phyloP scores from a whole-genome alignment of 352 stramenopile species.

The Pythium insidiosum region DNA sequence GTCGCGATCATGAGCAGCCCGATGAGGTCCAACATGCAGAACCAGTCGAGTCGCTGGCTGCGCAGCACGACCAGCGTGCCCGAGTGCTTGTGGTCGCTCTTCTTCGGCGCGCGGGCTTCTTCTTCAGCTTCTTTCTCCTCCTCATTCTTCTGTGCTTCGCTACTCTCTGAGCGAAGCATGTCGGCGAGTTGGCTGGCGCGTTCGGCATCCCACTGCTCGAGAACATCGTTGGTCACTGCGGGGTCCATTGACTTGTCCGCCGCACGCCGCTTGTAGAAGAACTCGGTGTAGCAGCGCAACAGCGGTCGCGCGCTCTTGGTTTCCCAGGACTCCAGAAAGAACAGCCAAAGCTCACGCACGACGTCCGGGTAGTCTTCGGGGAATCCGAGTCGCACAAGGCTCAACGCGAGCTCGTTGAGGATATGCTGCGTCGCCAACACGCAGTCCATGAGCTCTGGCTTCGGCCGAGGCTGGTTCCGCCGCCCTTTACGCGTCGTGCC shows the following conservation, averaged over 20 bases:
- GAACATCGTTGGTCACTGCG: conserved; percentile 40
- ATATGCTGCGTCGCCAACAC: conserved; percentile 55
- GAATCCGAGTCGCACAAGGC: conserved; percentile 32
- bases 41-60: conserved; percentile 22
- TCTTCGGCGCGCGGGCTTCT: neutral
- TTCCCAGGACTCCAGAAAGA: conserved; percentile 56
- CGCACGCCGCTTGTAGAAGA: conserved; percentile 22
- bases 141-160: neutral
- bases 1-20: conserved; percentile 53
- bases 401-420: conserved; percentile 36
- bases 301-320: conserved; percentile 45
- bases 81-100: neutral
- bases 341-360: conserved; percentile 61
- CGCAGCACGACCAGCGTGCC: neutral
- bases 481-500: too few relatives aligned
- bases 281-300: conserved; percentile 69
- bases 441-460: conserved; percentile 42
- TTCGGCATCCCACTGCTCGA: conserved; percentile 65
- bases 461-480: conserved; percentile 3
- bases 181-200: conserved; percentile 17
- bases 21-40: conserved; percentile 49
- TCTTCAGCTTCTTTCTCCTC: conserved; percentile 6
- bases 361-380: conserved; percentile 30
- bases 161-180: too few relatives aligned
- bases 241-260: conserved; percentile 41